Evolutionary conservation across 176 grass and related monocot genomes (phyloP), one percentile per base, ranked within the genome.

Genomic region (Juncus effusus): DNA sequence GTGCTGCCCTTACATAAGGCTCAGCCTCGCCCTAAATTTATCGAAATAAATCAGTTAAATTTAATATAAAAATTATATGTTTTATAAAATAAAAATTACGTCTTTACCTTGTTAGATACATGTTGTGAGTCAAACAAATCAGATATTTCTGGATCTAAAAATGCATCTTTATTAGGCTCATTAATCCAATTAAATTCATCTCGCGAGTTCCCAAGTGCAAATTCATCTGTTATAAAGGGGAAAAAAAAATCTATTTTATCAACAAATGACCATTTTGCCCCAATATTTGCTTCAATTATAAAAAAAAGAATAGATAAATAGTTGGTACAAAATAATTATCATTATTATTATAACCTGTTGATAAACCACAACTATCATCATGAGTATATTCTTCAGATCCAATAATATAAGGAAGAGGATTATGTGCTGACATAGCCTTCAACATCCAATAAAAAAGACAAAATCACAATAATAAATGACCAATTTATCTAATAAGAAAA

Each of bases 301-400:
- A 28, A 28, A 28, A 28, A 28, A 28, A 28, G 19, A 28, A 28
- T 28, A 28, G 19, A 28, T 28, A 28, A 28, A 28, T 28, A 28
- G 19, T 76, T 61, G 41, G 12, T 11, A 7, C 36, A 54, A 56
- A 62, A 40, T 2, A 38, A 72, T 15, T n/a, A 38, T 53, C 56
- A 77, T 8, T 40, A 36, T 42, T 84, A 77, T 8, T 40, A 36
- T 42, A 81, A 94, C 89, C 89, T 94, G 53, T 58, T 72, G 69
- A 42, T 14, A 94, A 77, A 42, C 82, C 85, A 69, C 89, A 85
- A 72, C 59, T 80, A 41, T 88, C 74, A 54, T 88, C 85, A 76
- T 94, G 82, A 51, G 72, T 85, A 80, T 80, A 88, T 84, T 94
- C 81, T 76, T 94, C 89, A 66, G 82, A 94, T 58, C 82, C 85